Evolutionary conservation across 2,329 filamentous ascomycete genomes (phyloP).

Genomic region (Talaromyces islandicus): DNA sequence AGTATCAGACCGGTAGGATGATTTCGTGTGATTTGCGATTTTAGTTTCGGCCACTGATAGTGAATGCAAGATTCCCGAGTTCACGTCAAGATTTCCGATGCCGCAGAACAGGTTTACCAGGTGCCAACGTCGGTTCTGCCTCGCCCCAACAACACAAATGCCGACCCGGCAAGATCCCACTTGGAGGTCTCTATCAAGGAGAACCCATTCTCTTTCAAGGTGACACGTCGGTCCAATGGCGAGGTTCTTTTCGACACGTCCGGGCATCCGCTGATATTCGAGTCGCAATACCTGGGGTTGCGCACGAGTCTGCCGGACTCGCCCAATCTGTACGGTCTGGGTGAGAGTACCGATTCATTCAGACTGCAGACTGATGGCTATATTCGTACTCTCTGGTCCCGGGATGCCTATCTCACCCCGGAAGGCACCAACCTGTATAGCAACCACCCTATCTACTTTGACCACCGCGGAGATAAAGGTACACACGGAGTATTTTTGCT

Average conservation of each 20-base stretch:
- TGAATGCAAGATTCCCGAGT: slow-evolving; percentile 45
- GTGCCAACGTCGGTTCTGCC: slow-evolving; percentile 64
- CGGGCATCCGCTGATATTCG: slow-evolving; percentile 62
- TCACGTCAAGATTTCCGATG: slow-evolving; percentile 69
- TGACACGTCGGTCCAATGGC: slow-evolving; percentile 33
- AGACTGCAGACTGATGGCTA: slow-evolving; percentile 63
- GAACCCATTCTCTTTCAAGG: slow-evolving; percentile 62
- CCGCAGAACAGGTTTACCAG: slow-evolving; percentile 65
- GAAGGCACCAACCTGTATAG: slow-evolving; percentile 63
- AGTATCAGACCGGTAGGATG: slow-evolving; percentile 53
- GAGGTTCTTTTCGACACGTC: slow-evolving; percentile 62
- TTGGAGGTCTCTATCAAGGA: slow-evolving; percentile 46
- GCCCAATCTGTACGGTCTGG: slow-evolving; percentile 71
- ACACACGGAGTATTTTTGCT: slow-evolving; percentile 63
- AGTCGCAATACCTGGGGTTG: slow-evolving; percentile 70
- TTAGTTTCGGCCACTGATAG: not conserved
- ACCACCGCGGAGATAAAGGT: slow-evolving; percentile 54
- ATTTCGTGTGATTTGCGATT: not conserved
- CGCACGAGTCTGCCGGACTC: slow-evolving; percentile 63
- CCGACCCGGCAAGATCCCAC: slow-evolving; percentile 40
- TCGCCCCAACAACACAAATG: slow-evolving; percentile 44
- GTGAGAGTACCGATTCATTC: slow-evolving; percentile 69
- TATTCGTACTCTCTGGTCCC: slow-evolving; percentile 63
- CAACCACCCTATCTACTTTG: slow-evolving; percentile 68
- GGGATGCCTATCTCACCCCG: slow-evolving; percentile 60